These are phyloP conservation scores for Linnemannia zychae DNA, from an alignment of 192 early-diverging fungal genomes.

Conservation along the genomic window DNA sequence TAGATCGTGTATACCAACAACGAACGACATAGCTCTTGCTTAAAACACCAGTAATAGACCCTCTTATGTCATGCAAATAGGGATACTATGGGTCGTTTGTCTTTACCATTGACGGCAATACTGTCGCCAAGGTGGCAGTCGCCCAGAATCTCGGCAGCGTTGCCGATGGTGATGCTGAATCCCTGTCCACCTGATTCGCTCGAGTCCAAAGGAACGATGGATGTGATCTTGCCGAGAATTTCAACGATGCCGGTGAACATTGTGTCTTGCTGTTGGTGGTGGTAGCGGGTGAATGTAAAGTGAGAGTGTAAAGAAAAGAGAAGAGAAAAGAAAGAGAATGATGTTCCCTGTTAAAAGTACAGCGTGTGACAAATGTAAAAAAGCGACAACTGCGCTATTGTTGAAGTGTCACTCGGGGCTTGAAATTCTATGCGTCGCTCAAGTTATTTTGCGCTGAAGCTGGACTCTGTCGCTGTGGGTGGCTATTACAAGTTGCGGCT, in stretches of 20 bases:
- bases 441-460: no score
- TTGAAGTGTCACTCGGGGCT: neutral
- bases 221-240: slow-evolving; percentile 82
- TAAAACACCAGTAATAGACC: no score
- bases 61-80: no score
- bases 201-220: slow-evolving; percentile 77
- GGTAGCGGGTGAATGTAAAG: neutral
- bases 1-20: no score
- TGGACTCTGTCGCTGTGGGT: neutral
- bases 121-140: slow-evolving; percentile 96
- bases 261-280: neutral
- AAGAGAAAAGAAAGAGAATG: neutral
- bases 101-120: slow-evolving; percentile 90
- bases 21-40: no score
- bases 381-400: neutral
- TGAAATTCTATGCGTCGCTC: no score
- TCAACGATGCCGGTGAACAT: slow-evolving; percentile 99
- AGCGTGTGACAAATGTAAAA: neutral
- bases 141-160: slow-evolving; percentile 75
- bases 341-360: neutral
- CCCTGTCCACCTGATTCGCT: slow-evolving; percentile 87
- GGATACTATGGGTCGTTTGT: neutral
- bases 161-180: slow-evolving; percentile 85
- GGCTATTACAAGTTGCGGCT: neutral
- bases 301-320: neutral